Percentiles rank a stretch among this genome's conserved stretches.
phyloP scores from a whole-genome alignment of 2,329 filamentous ascomycete species.

The Emergomyces orientalis region DNA sequence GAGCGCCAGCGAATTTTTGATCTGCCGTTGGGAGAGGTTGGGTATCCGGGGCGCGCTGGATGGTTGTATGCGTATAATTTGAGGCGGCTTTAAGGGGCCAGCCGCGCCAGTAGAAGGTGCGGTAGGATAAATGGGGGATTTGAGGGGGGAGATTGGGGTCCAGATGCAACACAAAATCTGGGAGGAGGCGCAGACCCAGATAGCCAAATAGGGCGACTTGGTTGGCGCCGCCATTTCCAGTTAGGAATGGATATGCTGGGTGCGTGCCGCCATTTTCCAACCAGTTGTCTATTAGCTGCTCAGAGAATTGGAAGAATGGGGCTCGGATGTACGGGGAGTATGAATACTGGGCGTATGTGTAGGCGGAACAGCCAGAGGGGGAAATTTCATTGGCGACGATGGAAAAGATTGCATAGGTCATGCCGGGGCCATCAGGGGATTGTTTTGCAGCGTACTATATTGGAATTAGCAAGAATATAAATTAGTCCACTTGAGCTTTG shows the following conservation, averaged over 20 bases:
- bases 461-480: background rate
- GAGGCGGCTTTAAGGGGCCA: constrained; percentile 53
- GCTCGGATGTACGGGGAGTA: constrained; percentile 55
- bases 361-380: constrained; percentile 57
- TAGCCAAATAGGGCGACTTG: constrained; percentile 60
- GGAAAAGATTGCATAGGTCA: constrained; percentile 64
- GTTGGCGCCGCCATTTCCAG: constrained; percentile 59
- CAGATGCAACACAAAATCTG: constrained; percentile 51
- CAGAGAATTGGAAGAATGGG: constrained; percentile 62
- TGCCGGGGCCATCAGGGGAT: constrained; percentile 58
- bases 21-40: constrained; percentile 45
- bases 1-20: constrained; percentile 41
- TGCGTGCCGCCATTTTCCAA: constrained; percentile 55
- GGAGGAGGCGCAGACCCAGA: constrained; percentile 52
- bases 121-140: constrained; percentile 50
- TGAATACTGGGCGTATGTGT: constrained; percentile 57
- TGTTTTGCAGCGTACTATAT: constrained; percentile 56
- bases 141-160: constrained; percentile 58
- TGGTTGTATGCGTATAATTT: constrained; percentile 55
- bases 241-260: constrained; percentile 62
- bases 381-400: constrained; percentile 57
- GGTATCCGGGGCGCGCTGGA: constrained; percentile 44
- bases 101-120: constrained; percentile 58
- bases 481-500: background rate
- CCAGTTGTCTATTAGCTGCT: constrained; percentile 56